Percentiles rank a stretch among this genome's conserved stretches.
Conservation (phyloP, 2,329 filamentous ascomycete genomes). For the Arthrobotrys sphaeroides region DNA sequence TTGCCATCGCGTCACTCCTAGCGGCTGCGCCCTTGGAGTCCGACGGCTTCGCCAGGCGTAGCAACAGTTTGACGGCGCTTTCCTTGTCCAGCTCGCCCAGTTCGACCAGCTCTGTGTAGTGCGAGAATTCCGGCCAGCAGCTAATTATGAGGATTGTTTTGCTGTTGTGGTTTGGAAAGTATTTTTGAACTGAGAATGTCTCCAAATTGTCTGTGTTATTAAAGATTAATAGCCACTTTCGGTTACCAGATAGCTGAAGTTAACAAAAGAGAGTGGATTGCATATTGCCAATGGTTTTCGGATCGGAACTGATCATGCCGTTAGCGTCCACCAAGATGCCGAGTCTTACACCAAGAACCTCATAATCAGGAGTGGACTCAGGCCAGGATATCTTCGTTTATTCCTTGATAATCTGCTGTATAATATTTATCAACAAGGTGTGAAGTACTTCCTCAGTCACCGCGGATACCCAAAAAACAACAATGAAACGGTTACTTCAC, state of each 20-base stretch:
- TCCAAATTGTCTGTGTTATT: constrained; percentile 33
- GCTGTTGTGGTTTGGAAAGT: constrained; percentile 6
- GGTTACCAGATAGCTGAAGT: neutral
- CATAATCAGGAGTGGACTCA: constrained; percentile 4
- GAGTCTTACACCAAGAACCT: neutral
- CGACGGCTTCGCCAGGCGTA: neutral
- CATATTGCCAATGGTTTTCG: neutral
- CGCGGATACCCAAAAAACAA: constrained; percentile 12
- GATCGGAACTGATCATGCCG: neutral
- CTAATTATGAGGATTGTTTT: constrained; percentile 16
- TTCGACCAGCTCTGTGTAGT: neutral
- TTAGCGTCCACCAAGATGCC: neutral
- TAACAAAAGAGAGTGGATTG: neutral
- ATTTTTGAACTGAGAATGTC: constrained; percentile 7
- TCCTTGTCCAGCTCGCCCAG: neutral
- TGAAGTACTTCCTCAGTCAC: neutral
- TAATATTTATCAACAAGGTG: neutral
- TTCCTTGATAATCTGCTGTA: constrained; percentile 6
- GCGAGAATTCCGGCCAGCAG: constrained; percentile 6
- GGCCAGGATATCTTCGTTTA: constrained; percentile 1
- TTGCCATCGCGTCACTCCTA: neutral
- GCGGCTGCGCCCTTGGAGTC: neutral
- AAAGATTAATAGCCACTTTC: constrained; percentile 20
- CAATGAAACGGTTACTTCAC: neutral
- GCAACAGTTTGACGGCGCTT: neutral